A percentile compares a stretch with the other conserved stretches of the same genome.
phyloP scores from a whole-genome alignment of 2,329 filamentous ascomycete species.

The Epicoccum nigrum region DNA sequence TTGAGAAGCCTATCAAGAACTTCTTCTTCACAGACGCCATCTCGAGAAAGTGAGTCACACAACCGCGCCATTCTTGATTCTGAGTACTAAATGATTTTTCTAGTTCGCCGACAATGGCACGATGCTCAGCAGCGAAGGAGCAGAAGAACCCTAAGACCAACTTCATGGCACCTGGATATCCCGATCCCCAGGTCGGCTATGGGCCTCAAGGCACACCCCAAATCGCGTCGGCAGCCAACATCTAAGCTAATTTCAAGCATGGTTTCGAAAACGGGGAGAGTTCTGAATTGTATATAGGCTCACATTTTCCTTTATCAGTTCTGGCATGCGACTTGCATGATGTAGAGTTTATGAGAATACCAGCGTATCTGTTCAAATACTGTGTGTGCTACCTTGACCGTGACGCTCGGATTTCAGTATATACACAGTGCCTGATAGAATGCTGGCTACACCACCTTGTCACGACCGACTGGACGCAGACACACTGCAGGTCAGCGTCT shows the following conservation, averaged over 20 bases:
- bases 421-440: too few species aligned
- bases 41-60: slow-evolving; percentile 78
- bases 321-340: slow-evolving; percentile 24
- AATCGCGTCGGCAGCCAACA: slow-evolving; percentile 31
- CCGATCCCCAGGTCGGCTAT: slow-evolving; percentile 51
- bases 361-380: slow-evolving; percentile 23
- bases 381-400: too few species aligned
- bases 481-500: too few species aligned
- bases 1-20: slow-evolving; percentile 89
- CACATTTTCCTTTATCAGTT: slow-evolving; percentile 30
- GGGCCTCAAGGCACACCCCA: slow-evolving; percentile 37
- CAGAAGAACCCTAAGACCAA: slow-evolving; percentile 57
- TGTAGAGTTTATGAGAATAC: slow-evolving; percentile 33
- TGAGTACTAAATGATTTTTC: slow-evolving; percentile 19
- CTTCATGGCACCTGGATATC: slow-evolving; percentile 58
- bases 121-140: slow-evolving; percentile 92
- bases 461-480: too few species aligned
- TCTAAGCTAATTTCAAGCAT: slow-evolving; percentile 26
- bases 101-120: slow-evolving; percentile 97
- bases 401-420: background rate
- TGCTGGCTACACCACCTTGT: too few species aligned
- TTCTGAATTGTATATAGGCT: slow-evolving; percentile 41
- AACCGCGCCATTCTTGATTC: background rate
- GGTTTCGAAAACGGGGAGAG: slow-evolving; percentile 21
- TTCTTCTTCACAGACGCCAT: slow-evolving; percentile 99